Conservation (phyloP, 495 filamentous ascomycete genomes). For the Lindgomyces ingoldianus region DNA sequence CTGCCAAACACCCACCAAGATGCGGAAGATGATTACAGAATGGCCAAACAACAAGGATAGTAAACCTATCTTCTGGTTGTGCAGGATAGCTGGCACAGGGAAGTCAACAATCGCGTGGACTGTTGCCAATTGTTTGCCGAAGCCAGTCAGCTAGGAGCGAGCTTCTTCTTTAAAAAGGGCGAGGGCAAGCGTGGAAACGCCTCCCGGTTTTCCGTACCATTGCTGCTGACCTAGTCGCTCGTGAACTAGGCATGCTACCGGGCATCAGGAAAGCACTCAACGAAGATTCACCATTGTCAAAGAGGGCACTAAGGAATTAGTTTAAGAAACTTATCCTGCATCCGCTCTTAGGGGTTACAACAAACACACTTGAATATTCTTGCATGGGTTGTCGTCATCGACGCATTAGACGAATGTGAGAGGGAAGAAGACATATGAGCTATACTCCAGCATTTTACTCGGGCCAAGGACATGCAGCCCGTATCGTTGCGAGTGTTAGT, state of each 20-base stretch:
- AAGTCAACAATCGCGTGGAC: constrained; percentile 45
- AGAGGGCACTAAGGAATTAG: constrained; percentile 20
- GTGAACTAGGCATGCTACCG: constrained; percentile 13
- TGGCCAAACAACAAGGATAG: constrained; percentile 25
- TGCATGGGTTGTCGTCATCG: constrained; percentile 38
- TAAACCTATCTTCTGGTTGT: constrained; percentile 44
- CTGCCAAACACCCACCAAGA: constrained; percentile 30
- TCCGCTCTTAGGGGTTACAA: constrained; percentile 10
- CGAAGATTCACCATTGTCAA: constrained; percentile 12
- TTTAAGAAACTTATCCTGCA: constrained; percentile 24
- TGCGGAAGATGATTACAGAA: constrained; percentile 25
- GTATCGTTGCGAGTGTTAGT: constrained; percentile 40
- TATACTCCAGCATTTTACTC: constrained; percentile 39
- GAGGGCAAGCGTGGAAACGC: constrained; percentile 31
- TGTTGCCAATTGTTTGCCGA: constrained; percentile 22
- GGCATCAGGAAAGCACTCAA: constrained; percentile 19
- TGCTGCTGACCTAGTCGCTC: constrained; percentile 16
- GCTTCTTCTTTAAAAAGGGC: too few relatives aligned
- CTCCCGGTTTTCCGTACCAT: constrained; percentile 35
- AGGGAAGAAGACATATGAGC: constrained; percentile 31
- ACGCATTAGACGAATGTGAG: constrained; percentile 45
- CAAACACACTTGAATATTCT: background rate
- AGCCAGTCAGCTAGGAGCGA: constrained; percentile 29
- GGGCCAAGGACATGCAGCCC: constrained; percentile 24
- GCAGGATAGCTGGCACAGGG: too few relatives aligned